A percentile compares a stretch with the other conserved stretches of the same genome.
Evolutionary conservation across 345 rosid species (phyloP).

Genomic region (Eucalyptus polybractea): DNA sequence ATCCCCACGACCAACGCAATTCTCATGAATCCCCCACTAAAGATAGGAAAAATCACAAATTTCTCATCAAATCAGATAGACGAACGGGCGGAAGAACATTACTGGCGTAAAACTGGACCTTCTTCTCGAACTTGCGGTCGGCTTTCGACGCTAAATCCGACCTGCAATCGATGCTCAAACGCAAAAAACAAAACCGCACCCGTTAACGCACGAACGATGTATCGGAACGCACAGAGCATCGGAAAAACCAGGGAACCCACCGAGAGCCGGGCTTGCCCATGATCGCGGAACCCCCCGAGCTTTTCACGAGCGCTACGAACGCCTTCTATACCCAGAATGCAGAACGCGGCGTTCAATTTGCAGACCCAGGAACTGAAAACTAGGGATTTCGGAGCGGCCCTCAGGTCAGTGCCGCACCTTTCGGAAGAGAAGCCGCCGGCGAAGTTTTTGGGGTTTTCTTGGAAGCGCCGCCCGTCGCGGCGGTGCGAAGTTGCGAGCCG

Average conservation of each 20-base stretch:
- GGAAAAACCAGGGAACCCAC: background rate
- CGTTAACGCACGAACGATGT: background rate
- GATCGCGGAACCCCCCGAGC: background rate
- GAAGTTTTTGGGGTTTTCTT: background rate
- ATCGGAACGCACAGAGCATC: background rate
- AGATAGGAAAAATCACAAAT: background rate
- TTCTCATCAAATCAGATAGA: background rate
- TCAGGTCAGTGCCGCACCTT: background rate
- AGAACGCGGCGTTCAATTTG: background rate
- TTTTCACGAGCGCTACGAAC: background rate
- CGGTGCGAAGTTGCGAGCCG: background rate
- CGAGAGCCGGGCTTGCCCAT: background rate
- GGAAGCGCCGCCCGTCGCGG: background rate
- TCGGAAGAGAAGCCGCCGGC: background rate
- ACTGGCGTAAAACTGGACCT: constrained; percentile 50
- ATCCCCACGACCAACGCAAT: background rate
- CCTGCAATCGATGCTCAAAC: background rate
- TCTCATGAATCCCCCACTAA: background rate
- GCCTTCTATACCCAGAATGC: background rate
- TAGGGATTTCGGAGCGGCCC: background rate
- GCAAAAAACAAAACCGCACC: background rate
- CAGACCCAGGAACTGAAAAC: background rate
- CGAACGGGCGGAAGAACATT: background rate
- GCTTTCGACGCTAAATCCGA: constrained; percentile 17
- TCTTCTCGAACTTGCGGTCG: constrained; percentile 45